phyloP scores from a whole-genome alignment of 768 basidiomycete species.

The Macrolepiota dolichaula region DNA sequence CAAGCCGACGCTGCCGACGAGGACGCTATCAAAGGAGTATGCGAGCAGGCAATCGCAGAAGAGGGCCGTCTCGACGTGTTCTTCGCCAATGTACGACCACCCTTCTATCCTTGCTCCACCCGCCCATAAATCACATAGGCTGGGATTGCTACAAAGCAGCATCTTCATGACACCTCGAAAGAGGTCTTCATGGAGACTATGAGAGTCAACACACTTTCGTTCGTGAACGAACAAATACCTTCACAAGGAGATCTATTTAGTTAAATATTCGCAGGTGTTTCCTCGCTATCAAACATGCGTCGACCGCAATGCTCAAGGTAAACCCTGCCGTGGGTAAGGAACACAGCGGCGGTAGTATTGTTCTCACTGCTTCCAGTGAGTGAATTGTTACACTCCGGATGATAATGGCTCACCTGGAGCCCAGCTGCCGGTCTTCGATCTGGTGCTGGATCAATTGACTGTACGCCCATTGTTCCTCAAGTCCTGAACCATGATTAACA shows the following conservation, averaged over 20 bases:
- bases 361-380: constrained; percentile 82
- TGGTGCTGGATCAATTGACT: constrained; percentile 80
- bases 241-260: not conserved
- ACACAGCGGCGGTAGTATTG: constrained; percentile 73
- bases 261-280: constrained; percentile 59
- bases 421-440: constrained; percentile 80
- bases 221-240: constrained; percentile 34
- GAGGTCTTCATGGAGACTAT: constrained; percentile 74
- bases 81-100: constrained; percentile 81
- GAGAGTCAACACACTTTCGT: constrained; percentile 68
- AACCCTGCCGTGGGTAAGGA: constrained; percentile 70
- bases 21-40: constrained; percentile 58
- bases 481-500: not conserved
- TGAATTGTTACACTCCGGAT: not conserved
- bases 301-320: constrained; percentile 71
- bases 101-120: not conserved
- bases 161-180: constrained; percentile 51
- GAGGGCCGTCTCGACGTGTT: constrained; percentile 90
- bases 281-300: constrained; percentile 84
- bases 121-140: constrained; percentile 43
- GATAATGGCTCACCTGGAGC: constrained; percentile 6
- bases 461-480: constrained; percentile 37
- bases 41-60: constrained; percentile 70
- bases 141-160: constrained; percentile 47
- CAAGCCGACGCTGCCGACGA: constrained; percentile 87